Base-by-base conservation (phyloP, 2,329 filamentous ascomycete species). In the Neopestalotiopsis clavispora region DNA sequence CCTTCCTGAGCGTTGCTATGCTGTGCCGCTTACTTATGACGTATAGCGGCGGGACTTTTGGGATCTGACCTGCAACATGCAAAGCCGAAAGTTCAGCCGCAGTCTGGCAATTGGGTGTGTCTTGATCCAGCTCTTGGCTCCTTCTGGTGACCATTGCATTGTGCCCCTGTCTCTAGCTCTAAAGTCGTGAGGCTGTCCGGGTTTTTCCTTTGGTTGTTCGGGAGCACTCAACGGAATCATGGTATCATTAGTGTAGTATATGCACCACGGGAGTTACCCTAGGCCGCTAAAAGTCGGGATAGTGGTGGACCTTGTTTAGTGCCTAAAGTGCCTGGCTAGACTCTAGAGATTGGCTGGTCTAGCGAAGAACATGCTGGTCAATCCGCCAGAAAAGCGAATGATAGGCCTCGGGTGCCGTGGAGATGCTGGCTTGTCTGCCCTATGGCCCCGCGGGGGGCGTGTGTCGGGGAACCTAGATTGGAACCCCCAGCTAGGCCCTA, bases 31-130 rank as follows among this genome's bases (percentile, higher is more conserved):
- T 4, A n/a, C 45, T 52, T 10, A 52, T 52, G 45, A 52, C 45
- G 45, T 52, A 28, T 28, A 6, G 45, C 45, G n/a, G 6, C 45
- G 45, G 45, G 45, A 52, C 45, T 52, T 52, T 38, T 52, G n/a
- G 45, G 45, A 20, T n/a, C n/a, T n/a, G 17, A 17, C 17, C 17
- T 52, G 45, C 45, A 52, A 52, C 45, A 52, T 52, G 45, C 42
- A 52, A 52, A 52, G 45, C 45, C 45, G 45, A 52, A 52, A 52
- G 45, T 52, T 52, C 45, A 52, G 45, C 45, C 45, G 45, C 45
- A 52, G 45, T 52, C 45, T 20, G 17, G 45, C 45, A 52, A 20
- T n/a, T 17, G 7, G 17, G 5, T n/a, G 17, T 52, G 45, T 52
- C 45, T 52, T 52, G n/a, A 14, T 20, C 17, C 45, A 52, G 45